Evolutionary conservation across 108 stramenopile species (phyloP).

Genomic region (Skeletonema potamos): DNA sequence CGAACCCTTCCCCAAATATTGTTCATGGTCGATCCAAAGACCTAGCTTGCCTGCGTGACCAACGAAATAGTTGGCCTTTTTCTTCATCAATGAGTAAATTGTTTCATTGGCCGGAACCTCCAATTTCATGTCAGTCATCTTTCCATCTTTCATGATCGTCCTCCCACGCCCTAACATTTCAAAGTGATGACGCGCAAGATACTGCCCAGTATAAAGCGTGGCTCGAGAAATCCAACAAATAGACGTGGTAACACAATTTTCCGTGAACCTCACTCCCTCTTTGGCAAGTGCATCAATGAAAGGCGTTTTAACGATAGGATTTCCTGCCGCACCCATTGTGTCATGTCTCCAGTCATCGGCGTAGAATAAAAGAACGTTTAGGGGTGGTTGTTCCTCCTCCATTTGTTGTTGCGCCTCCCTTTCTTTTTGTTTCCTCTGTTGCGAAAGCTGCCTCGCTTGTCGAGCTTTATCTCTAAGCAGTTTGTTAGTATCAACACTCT

Average conservation of each 20-base stretch:
- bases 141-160: conserved; percentile 33
- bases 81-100: conserved; percentile 58
- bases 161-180: conserved; percentile 45
- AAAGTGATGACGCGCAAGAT: conserved; percentile 55
- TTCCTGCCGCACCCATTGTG: conserved; percentile 48
- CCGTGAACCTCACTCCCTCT: conserved; percentile 65
- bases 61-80: conserved; percentile 61
- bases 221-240: conserved; percentile 73
- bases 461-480: background rate
- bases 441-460: background rate
- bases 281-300: conserved; percentile 55
- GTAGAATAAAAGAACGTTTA: conserved; percentile 52
- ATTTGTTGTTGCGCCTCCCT: conserved; percentile 8
- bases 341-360: conserved; percentile 61
- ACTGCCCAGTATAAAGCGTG: conserved; percentile 62
- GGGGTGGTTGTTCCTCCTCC: conserved; percentile 33
- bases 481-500: background rate
- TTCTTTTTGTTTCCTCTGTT: background rate
- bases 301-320: conserved; percentile 63
- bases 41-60: conserved; percentile 75
- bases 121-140: conserved; percentile 23
- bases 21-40: conserved; percentile 35
- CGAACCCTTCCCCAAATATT: conserved; percentile 8
- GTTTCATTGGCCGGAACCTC: conserved; percentile 69
- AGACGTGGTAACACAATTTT: conserved; percentile 68